Percentiles rank a stretch among this genome's conserved stretches.
Evolutionary conservation across 129 eudicot genomes (phyloP).

Genomic region (Pittosporum tobira): DNA sequence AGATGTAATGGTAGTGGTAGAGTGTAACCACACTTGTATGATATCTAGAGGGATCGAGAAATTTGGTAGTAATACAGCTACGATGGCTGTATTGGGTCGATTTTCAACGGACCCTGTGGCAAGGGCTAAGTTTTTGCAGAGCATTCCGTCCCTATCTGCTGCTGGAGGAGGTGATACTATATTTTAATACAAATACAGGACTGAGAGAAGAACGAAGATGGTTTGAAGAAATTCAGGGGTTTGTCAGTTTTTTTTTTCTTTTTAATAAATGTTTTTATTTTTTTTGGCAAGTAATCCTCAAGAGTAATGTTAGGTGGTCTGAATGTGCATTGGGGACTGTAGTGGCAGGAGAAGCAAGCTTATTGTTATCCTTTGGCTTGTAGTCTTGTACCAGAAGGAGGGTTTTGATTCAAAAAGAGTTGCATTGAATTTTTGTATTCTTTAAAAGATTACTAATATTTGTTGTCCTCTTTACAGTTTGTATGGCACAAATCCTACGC

Average conservation of each 20-base stretch:
- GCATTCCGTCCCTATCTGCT: constrained; percentile 38
- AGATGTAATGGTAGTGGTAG: constrained; percentile 85
- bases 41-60: constrained; percentile 89
- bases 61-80: constrained; percentile 88
- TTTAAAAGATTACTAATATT: background rate
- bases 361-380: too few relatives aligned
- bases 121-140: constrained; percentile 62
- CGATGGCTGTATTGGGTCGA: constrained; percentile 83
- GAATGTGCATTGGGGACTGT: background rate
- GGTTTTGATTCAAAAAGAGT: background rate
- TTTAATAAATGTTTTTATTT: too few relatives aligned
- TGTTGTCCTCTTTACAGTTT: too few relatives aligned
- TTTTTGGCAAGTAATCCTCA: too few relatives aligned
- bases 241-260: too few relatives aligned
- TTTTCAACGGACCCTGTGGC: constrained; percentile 62
- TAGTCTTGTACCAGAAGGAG: background rate
- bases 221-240: background rate
- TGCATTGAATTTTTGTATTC: background rate
- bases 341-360: too few relatives aligned
- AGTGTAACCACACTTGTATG: constrained; percentile 92
- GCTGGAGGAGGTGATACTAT: constrained; percentile 18
- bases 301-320: background rate
- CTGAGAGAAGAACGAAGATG: background rate
- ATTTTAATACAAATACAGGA: constrained; percentile 2
- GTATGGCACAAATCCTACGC: background rate